Conservation (phyloP, 2,329 filamentous ascomycete species). For the Neopestalotiopsis rosae region DNA sequence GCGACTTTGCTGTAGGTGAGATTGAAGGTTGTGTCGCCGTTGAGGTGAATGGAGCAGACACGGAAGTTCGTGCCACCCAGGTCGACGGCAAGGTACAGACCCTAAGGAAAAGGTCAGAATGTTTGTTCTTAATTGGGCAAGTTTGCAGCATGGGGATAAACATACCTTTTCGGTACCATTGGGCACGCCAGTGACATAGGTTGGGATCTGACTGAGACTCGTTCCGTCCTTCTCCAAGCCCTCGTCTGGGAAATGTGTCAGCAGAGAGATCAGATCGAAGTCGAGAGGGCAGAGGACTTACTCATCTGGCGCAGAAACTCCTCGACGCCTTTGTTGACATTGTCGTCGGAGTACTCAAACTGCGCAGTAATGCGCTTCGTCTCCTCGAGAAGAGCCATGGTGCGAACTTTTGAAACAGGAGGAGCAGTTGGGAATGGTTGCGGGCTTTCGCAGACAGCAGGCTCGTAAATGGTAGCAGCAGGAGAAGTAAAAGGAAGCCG, state of each 20-base stretch:
- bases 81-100: conserved; percentile 94
- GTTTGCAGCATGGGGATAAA: conserved; percentile 6
- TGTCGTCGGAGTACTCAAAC: conserved; percentile 82
- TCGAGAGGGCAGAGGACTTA: conserved; percentile 37
- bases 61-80: conserved; percentile 98
- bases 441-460: conserved; percentile 59
- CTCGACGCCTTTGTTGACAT: conserved; percentile 79
- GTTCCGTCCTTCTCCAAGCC: conserved; percentile 79
- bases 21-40: conserved; percentile 94
- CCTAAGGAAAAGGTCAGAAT: conserved; percentile 55
- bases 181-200: conserved; percentile 93
- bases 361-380: conserved; percentile 81
- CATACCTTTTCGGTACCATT: conserved; percentile 95
- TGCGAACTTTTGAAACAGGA: conserved; percentile 60
- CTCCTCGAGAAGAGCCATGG: conserved; percentile 70
- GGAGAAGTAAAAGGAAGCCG: conserved; percentile 47
- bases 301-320: conserved; percentile 90
- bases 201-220: conserved; percentile 93
- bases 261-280: background rate
- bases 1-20: conserved; percentile 91
- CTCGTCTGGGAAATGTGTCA: conserved; percentile 62
- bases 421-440: conserved; percentile 58
- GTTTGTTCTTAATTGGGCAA: conserved; percentile 17
- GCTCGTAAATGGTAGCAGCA: conserved; percentile 46
- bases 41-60: conserved; percentile 92